These are phyloP conservation scores for Anthoceros angustus DNA, from an alignment of 225 moss, liverwort and hornwort genomes.

Conservation along the genomic window DNA sequence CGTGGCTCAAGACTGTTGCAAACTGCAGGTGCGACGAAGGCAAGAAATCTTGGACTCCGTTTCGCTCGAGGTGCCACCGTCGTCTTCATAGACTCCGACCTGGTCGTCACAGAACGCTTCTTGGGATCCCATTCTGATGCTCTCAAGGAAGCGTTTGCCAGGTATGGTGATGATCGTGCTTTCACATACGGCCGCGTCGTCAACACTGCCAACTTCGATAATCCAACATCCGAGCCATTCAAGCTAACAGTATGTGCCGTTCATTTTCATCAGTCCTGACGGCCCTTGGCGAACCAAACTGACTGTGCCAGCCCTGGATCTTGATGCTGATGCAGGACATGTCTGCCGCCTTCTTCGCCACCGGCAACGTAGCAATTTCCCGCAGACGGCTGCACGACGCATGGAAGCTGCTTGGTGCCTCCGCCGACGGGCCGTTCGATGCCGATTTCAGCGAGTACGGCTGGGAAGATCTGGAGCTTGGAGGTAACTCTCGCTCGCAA, in stretches of 20 bases:
- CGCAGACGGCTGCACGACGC: constrained; percentile 41
- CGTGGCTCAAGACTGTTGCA: background rate
- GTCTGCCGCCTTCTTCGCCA: constrained; percentile 76
- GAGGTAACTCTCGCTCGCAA: constrained; percentile 23
- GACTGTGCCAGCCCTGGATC: no score
- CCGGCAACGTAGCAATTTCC: constrained; percentile 72
- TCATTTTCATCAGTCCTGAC: background rate
- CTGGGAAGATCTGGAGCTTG: constrained; percentile 93
- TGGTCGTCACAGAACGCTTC: constrained; percentile 53
- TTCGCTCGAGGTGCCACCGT: constrained; percentile 45
- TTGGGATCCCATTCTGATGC: constrained; percentile 57
- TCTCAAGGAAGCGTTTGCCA: constrained; percentile 30
- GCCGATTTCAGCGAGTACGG: constrained; percentile 75
- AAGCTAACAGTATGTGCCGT: constrained; percentile 35
- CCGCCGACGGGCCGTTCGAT: constrained; percentile 59
- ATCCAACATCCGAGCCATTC: constrained; percentile 51
- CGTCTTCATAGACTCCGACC: constrained; percentile 82
- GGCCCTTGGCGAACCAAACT: background rate
- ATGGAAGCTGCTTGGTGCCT: constrained; percentile 32
- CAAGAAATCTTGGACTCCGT: constrained; percentile 61
- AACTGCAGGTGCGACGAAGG: constrained; percentile 46
- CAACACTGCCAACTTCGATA: constrained; percentile 59
- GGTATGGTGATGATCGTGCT: constrained; percentile 55
- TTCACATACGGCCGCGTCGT: constrained; percentile 80
- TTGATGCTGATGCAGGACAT: constrained; percentile 32